These are phyloP conservation scores for Glycine soja DNA, from an alignment of 306 rosid species.

Conservation along the genomic window DNA sequence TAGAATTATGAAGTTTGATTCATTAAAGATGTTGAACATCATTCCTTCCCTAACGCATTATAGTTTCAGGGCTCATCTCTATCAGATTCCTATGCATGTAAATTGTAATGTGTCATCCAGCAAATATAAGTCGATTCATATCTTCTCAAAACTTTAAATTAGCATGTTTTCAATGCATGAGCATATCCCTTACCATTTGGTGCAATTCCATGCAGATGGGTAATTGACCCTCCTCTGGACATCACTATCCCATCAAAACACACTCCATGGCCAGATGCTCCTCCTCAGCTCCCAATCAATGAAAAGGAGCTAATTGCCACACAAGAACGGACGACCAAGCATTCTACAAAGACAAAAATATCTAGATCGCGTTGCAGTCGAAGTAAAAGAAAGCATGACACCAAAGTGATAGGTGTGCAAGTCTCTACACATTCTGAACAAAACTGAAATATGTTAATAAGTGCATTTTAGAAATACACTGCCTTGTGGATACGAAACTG, in stretches of 20 bases:
- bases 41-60: no score
- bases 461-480: conserved; percentile 38
- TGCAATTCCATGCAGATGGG: conserved; percentile 65
- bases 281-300: conserved; percentile 68
- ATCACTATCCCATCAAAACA: conserved; percentile 76
- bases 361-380: conserved; percentile 66
- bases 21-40: no score
- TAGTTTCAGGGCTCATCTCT: background rate
- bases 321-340: conserved; percentile 57
- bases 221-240: conserved; percentile 77
- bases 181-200: conserved; percentile 25
- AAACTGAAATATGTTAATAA: conserved; percentile 51
- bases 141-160: background rate
- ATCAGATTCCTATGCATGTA: conserved; percentile 1
- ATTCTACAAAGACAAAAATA: conserved; percentile 62
- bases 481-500: conserved; percentile 48
- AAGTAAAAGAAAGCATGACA: conserved; percentile 75
- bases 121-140: background rate
- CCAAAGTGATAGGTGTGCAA: conserved; percentile 60
- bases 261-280: conserved; percentile 90
- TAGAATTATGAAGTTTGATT: background rate
- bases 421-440: conserved; percentile 61
- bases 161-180: conserved; percentile 6
- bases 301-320: conserved; percentile 46
- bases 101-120: conserved; percentile 4